A percentile compares a stretch with the other conserved stretches of the same genome.
Evolutionary conservation across 805 yeast genomes (phyloP).

Genomic region (Monosporozyma servazzii): DNA sequence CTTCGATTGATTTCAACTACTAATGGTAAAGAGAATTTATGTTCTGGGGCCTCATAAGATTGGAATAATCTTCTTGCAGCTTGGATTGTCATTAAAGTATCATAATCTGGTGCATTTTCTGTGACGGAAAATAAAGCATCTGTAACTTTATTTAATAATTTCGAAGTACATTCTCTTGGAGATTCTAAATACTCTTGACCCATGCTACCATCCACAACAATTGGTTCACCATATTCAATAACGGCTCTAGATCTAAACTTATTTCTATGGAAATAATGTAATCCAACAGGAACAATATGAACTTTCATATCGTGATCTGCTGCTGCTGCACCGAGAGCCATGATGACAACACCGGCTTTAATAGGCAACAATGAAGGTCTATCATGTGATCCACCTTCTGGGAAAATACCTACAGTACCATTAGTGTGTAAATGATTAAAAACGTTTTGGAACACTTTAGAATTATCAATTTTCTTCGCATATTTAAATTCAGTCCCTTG

Average conservation of each 20-base stretch:
- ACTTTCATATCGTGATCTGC: constrained; percentile 66
- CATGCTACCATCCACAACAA: constrained; percentile 51
- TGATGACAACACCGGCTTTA: constrained; percentile 95
- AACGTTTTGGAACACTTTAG: constrained; percentile 69
- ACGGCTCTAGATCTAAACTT: constrained; percentile 92
- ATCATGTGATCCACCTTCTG: constrained; percentile 98
- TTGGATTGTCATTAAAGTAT: constrained; percentile 86
- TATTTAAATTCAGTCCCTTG: constrained; percentile 58
- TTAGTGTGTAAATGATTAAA: constrained; percentile 71
- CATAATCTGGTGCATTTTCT: constrained; percentile 88
- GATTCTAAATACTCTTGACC: constrained; percentile 57
- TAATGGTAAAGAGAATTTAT: constrained; percentile 51
- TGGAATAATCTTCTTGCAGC: constrained; percentile 79
- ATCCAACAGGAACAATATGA: constrained; percentile 86
- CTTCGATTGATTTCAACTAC: constrained; percentile 85
- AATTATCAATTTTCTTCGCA: constrained; percentile 79
- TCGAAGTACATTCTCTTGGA: constrained; percentile 66
- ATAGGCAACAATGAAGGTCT: constrained; percentile 83
- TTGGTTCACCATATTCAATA: constrained; percentile 83
- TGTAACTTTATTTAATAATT: constrained; percentile 60
- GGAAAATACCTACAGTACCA: constrained; percentile 83
- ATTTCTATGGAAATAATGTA: constrained; percentile 92
- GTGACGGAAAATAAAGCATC: constrained; percentile 79
- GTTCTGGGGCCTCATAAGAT: constrained; percentile 1
- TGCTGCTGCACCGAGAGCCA: constrained; percentile 92